Conservation (phyloP, 768 basidiomycete species). For the Ramaria rubella region DNA sequence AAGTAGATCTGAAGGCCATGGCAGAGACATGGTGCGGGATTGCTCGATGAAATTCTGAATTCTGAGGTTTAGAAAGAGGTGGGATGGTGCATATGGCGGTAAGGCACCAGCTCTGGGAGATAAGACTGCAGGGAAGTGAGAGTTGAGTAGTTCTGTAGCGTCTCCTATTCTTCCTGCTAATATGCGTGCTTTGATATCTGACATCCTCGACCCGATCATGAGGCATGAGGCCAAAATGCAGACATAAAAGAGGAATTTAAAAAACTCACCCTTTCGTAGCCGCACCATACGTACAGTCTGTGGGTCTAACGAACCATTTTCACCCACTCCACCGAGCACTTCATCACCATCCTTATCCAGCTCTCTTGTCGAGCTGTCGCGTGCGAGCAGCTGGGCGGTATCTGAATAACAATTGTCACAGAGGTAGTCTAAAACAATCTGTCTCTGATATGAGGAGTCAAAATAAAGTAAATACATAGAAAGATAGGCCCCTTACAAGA, state of each 20-base stretch:
- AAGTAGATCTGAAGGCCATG: constrained; percentile 24
- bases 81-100: constrained; percentile 45
- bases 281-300: constrained; percentile 40
- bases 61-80: constrained; percentile 77
- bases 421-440: constrained; percentile 68
- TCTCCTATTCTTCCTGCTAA: constrained; percentile 71
- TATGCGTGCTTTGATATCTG: constrained; percentile 66
- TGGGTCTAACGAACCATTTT: constrained; percentile 28
- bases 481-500: not conserved
- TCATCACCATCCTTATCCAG: constrained; percentile 70
- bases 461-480: too few relatives aligned
- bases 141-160: constrained; percentile 58
- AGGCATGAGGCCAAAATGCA: constrained; percentile 11
- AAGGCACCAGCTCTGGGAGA: constrained; percentile 20
- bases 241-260: constrained; percentile 13
- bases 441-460: constrained; percentile 1
- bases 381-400: constrained; percentile 62
- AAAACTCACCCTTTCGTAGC: constrained; percentile 47
- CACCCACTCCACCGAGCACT: constrained; percentile 29
- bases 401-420: constrained; percentile 65
- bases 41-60: constrained; percentile 85
- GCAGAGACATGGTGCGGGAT: constrained; percentile 64
- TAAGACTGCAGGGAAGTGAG: constrained; percentile 72
- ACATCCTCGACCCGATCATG: constrained; percentile 6
- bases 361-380: constrained; percentile 54